A percentile compares a stretch with the other conserved stretches of the same genome.
Conservation (phyloP, 805 yeast species). For the Zygosaccharomyces pseudorouxii region DNA sequence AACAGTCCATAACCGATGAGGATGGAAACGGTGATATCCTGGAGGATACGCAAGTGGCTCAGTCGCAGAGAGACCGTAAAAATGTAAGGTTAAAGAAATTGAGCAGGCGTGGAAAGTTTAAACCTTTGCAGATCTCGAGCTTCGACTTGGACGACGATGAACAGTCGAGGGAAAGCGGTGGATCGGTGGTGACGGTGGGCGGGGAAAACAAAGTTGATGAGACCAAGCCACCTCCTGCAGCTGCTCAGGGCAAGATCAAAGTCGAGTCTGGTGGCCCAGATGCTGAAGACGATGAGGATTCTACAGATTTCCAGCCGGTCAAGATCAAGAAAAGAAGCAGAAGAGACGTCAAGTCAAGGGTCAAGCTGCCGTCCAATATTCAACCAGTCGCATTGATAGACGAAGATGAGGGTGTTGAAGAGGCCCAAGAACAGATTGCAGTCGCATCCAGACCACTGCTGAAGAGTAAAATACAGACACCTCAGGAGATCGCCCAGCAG, state of each 20-base stretch:
- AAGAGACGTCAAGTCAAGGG: constrained; percentile 31
- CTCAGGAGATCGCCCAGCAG: constrained; percentile 37
- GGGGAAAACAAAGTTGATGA: constrained; percentile 10
- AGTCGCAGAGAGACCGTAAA: constrained; percentile 30
- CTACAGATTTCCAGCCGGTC: constrained; percentile 34
- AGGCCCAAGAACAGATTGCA: constrained; percentile 11
- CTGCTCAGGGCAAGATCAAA: constrained; percentile 14
- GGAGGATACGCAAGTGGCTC: constrained; percentile 25
- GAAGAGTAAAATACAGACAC: constrained; percentile 3
- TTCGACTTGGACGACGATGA: constrained; percentile 22
- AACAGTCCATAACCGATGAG: constrained; percentile 30
- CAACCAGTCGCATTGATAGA: constrained; percentile 34
- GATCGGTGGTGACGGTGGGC: constrained; percentile 20
- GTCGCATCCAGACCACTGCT: constrained; percentile 19
- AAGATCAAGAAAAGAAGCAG: constrained; percentile 39
- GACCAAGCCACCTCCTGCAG: constrained; percentile 2
- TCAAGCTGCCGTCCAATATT: constrained; percentile 29
- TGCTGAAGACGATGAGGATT: constrained; percentile 22
- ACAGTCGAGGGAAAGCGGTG: constrained; percentile 20
- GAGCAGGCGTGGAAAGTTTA: constrained; percentile 36
- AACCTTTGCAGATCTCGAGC: constrained; percentile 20
- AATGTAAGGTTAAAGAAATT: constrained; percentile 30
- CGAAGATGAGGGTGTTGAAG: constrained; percentile 37
- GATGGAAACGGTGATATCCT: constrained; percentile 33
- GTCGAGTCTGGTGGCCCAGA: constrained; percentile 24